These are phyloP conservation scores for Zygosaccharomyces pseudorouxii DNA, from an alignment of 805 yeast species.

Conservation along the genomic window DNA sequence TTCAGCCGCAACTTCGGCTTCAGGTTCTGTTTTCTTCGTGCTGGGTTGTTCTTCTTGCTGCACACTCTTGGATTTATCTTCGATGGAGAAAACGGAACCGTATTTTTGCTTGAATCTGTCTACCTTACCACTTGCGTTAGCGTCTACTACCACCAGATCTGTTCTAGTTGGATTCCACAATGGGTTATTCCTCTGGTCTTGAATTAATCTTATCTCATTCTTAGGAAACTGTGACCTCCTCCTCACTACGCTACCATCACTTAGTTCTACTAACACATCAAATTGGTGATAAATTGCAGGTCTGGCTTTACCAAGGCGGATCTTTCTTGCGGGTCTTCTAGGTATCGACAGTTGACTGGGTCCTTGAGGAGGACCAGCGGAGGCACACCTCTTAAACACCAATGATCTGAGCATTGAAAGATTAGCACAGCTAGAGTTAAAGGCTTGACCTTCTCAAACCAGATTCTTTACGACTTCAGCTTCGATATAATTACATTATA, in stretches of 20 bases:
- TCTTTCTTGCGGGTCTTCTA: constrained; percentile 61
- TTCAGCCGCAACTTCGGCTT: constrained; percentile 6
- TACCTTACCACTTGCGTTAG: constrained; percentile 79
- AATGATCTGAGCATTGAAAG: constrained; percentile 8
- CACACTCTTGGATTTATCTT: constrained; percentile 20
- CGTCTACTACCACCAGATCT: constrained; percentile 67
- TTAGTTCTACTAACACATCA: constrained; percentile 80
- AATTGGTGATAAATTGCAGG: constrained; percentile 92
- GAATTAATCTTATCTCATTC: constrained; percentile 75
- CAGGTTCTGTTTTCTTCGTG: constrained; percentile 6
- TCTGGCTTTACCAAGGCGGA: constrained; percentile 77
- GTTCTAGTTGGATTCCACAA: constrained; percentile 87
- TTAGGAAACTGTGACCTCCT: constrained; percentile 87
- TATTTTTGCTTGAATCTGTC: constrained; percentile 68
- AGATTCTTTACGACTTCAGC: neutral
- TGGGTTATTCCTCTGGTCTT: constrained; percentile 82
- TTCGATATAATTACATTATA: neutral
- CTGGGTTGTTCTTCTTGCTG: constrained; percentile 10
- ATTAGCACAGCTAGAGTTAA: neutral
- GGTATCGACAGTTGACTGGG: constrained; percentile 29
- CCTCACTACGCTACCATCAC: constrained; percentile 86
- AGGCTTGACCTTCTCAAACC: neutral
- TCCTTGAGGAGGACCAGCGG: constrained; percentile 26
- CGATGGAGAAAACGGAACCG: constrained; percentile 43
- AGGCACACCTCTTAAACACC: constrained; percentile 17